Evolutionary conservation across 208 protist genomes (phyloP).

Genomic region (Acanthamoeba quina): DNA sequence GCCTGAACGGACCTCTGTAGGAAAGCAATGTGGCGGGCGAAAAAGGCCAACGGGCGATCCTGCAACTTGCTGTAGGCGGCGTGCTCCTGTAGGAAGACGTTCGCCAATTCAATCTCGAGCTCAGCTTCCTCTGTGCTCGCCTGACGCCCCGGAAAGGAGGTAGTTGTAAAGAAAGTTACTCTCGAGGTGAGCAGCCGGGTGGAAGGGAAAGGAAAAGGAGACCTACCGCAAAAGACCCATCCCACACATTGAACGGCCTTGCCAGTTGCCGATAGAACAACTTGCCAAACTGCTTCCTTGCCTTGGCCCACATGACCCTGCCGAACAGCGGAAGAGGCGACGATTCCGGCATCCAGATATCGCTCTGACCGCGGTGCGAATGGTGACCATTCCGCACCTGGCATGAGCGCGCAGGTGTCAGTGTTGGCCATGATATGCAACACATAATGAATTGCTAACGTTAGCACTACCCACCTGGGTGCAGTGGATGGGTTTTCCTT

Average conservation of each 20-base stretch:
- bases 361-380: background rate
- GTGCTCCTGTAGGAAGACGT: conserved; percentile 8
- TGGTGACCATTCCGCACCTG: conserved; percentile 1
- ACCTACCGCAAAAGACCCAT: background rate
- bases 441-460: no score
- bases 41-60: background rate
- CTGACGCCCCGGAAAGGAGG: no score
- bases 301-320: conserved; percentile 46
- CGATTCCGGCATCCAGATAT: conserved; percentile 2
- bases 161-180: no score
- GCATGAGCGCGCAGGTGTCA: no score
- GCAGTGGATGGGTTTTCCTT: background rate
- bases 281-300: conserved; percentile 9
- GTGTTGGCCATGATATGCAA: no score
- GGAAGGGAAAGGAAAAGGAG: background rate
- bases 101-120: background rate
- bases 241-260: conserved; percentile 1
- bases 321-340: background rate
- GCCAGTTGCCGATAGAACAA: conserved; percentile 17
- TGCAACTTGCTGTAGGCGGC: conserved; percentile 6
- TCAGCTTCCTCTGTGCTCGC: background rate
- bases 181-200: no score
- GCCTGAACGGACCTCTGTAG: background rate
- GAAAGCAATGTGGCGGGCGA: no score
- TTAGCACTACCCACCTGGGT: background rate